Evolutionary conservation across 1,284 basidiomycete species (phyloP), one percentile per base, ranked within the genome.

Genomic region (Spongiforma sp.): DNA sequence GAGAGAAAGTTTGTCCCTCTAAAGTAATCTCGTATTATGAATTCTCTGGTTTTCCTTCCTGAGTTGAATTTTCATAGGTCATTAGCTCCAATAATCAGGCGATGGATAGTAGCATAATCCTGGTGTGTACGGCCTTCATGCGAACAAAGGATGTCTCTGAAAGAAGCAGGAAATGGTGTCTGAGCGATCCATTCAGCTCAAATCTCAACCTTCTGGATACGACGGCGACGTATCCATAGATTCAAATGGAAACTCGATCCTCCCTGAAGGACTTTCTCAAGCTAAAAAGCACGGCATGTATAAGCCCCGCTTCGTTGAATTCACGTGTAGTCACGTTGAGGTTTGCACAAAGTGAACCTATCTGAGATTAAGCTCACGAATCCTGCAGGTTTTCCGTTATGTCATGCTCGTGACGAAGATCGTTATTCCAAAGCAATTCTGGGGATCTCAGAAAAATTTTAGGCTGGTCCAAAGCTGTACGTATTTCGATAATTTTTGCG

Each of bases 261-360:
- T 79, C 19, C 70, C 80, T 30, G 71, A 80, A 28, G 84, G 83
- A 0, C 70, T 80, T 10, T 83, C 86, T 15, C 83, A 88, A 68
- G 83, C 83, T 12, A 80, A 74, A 63, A 74, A 75, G 41, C 77
- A 84, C 28, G 78, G 76, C 2, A 80, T 80, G 64, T 67, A 79
- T 62, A 95, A 94, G 73, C 94, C 94, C 15, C 86, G 86, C 12
- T 95, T 95, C 71, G 83, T 86, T 0, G 92, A 95, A 67, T 95
- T 93, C 71, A 82, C 86, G 1, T 94, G 91, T 68, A 82, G 79
- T 57, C 77, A 88, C 67, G 67, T 80, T 28, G 86, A 94, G 82
- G 89, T 93, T 52, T 48, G 62, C 34, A 12, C 3, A 2, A 17
- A 48, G 43, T 46, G 15, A 32, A 4, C 28, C 24, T 39, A 21